These are phyloP conservation scores for Castanea crenata DNA, from an alignment of 306 rosid species.

Conservation along the genomic window DNA sequence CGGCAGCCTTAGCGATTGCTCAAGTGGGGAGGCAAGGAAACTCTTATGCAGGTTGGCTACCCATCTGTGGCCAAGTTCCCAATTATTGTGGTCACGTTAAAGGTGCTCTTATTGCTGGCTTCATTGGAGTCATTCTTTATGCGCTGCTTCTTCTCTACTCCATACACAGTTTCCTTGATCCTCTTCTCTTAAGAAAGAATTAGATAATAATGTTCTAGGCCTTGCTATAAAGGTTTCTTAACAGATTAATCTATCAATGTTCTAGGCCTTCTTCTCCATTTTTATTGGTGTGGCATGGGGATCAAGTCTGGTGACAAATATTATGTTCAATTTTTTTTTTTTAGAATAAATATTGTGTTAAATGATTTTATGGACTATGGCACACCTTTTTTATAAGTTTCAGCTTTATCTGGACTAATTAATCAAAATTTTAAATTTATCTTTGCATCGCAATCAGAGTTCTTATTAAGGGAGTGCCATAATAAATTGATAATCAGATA, in stretches of 20 bases:
- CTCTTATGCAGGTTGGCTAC: conserved; percentile 69
- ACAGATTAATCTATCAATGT: background rate
- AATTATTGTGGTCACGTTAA: conserved; percentile 54
- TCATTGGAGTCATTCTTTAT: conserved; percentile 38
- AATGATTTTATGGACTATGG: background rate
- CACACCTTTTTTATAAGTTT: too few relatives aligned
- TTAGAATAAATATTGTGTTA: too few relatives aligned
- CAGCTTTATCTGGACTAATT: too few relatives aligned
- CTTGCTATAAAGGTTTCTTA: too few relatives aligned
- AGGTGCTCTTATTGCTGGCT: conserved; percentile 55
- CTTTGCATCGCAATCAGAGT: too few relatives aligned
- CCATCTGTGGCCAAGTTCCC: conserved; percentile 64
- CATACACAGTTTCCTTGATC: background rate
- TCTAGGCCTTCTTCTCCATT: background rate
- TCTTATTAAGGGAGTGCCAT: too few relatives aligned
- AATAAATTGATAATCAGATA: too few relatives aligned
- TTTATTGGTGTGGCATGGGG: background rate
- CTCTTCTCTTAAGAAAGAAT: conserved; percentile 6
- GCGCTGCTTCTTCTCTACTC: conserved; percentile 48
- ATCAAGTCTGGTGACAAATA: background rate
- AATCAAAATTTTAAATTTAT: too few relatives aligned
- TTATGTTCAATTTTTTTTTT: background rate
- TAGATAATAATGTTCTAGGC: background rate
- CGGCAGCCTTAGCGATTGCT: conserved; percentile 73
- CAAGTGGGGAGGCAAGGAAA: conserved; percentile 77